Base-by-base conservation (phyloP, 768 basidiomycete genomes). In the Terana coerulea region DNA sequence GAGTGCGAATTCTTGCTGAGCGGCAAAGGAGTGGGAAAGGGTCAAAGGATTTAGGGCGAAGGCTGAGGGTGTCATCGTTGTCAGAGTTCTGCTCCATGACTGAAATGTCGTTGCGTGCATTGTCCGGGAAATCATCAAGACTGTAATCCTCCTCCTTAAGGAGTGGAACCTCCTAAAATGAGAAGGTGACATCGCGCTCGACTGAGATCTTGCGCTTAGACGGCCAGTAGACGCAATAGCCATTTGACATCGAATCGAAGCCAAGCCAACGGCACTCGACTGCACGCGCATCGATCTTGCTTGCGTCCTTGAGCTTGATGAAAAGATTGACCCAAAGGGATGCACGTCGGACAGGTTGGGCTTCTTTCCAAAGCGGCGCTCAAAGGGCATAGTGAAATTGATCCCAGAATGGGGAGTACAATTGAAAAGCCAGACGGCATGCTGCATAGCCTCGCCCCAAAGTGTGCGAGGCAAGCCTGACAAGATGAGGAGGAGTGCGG, bases 141-240 rank as follows among this genome's bases (percentile, higher is more conserved):
- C 9, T 14, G 42, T 44, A 44, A 19, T 39, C 19, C 45, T 47
- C 45, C 45, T 30, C 45, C 45, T 47, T 30, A 47, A 47, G 8
- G 30, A 47, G 45, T 30, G 45, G 45, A 29, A 47, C 33, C 30
- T 47, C 45, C 26, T 22, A 30, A 19, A 14, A 26, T 11, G 45
- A 47, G 45, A 47, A 47, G 17, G 24, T 21, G 24, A 47, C 24
- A 21, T 47, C 24, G 47, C 35, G 49, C 41, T 70, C 61, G 15
- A 67, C 59, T 1, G 59, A 55, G 1, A 69, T 50, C 0, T 56
- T 37, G 1, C 49, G 55, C n/a, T 57, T 63, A 11, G 54, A 45
- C 0, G 63, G 63, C 68, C 67, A 73, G 45, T 70, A 73, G 19
- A 73, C 60, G 7, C 62, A 39, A 35, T 63, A 59, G 0, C 61